Evolutionary conservation across 305 asterid genomes (phyloP).

Genomic region (Lippia alba): DNA sequence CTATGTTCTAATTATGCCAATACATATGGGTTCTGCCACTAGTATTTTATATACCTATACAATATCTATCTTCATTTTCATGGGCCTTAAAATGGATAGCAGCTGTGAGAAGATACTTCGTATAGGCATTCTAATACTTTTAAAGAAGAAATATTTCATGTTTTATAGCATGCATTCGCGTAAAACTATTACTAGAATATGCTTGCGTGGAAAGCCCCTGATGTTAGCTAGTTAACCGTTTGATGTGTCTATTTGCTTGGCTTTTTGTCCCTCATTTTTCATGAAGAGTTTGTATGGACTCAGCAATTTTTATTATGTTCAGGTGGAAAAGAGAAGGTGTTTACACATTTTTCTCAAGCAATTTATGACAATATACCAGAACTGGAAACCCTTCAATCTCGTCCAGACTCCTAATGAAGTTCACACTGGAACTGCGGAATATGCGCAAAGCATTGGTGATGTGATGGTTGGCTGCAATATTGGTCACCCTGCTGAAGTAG

Average conservation of each 20-base stretch:
- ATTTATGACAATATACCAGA: slow-evolving; percentile 64
- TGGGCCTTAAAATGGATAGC: slow-evolving; percentile 3
- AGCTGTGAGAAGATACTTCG: slow-evolving; percentile 7
- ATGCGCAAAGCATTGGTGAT: slow-evolving; percentile 51
- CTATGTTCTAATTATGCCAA: not conserved
- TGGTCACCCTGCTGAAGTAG: slow-evolving; percentile 92
- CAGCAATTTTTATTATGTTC: slow-evolving; percentile 41
- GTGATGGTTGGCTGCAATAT: slow-evolving; percentile 83
- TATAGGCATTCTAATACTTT: slow-evolving; percentile 19
- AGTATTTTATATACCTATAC: slow-evolving; percentile 7
- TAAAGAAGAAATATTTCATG: slow-evolving; percentile 11
- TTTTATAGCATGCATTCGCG: slow-evolving; percentile 25
- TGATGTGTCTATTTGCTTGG: slow-evolving; percentile 28
- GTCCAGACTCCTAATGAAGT: slow-evolving; percentile 59
- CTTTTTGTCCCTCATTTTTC: slow-evolving; percentile 22
- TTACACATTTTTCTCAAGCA: slow-evolving; percentile 83
- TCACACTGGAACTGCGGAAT: slow-evolving; percentile 38
- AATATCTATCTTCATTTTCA: not conserved
- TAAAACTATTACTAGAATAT: not conserved
- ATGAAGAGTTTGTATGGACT: slow-evolving; percentile 22
- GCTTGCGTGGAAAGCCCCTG: slow-evolving; percentile 11
- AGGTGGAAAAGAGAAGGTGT: slow-evolving; percentile 82
- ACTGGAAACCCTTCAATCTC: slow-evolving; percentile 79
- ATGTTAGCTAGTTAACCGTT: slow-evolving; percentile 30
- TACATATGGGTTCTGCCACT: not conserved